A percentile compares a stretch with the other conserved stretches of the same genome.
phyloP scores from a whole-genome alignment of 225 moss, liverwort and hornwort species.

The Ulota crispa region DNA sequence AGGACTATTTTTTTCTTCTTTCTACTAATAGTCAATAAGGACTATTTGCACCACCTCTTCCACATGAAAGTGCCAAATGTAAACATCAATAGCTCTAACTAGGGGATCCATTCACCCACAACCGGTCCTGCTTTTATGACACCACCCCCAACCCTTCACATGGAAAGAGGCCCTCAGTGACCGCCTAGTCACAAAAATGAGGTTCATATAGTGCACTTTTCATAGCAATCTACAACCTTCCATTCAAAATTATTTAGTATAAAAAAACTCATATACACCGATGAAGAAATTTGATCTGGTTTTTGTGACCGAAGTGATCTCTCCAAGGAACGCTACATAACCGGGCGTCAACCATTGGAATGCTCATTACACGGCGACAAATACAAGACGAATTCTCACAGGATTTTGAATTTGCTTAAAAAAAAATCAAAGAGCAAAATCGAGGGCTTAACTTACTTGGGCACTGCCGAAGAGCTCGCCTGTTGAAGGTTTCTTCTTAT shows the following conservation, averaged over 20 bases:
- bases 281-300: neutral
- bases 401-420: neutral
- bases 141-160: no score
- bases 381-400: neutral
- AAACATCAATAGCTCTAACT: no score
- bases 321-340: neutral
- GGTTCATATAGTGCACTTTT: neutral
- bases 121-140: no score
- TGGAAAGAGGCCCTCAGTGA: no score
- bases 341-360: neutral
- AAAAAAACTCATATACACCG: neutral
- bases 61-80: no score
- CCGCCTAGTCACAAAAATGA: neutral
- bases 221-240: neutral
- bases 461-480: slow-evolving; percentile 48
- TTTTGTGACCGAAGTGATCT: neutral
- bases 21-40: no score
- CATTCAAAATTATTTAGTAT: neutral
- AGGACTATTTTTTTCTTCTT: no score
- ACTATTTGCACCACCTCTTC: no score
- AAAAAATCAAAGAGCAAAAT: neutral
- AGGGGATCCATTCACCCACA: no score
- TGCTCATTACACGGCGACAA: neutral
- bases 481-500: slow-evolving; percentile 41
- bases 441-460: slow-evolving; percentile 36